Base-by-base conservation (phyloP, 805 yeast species). In the Saturnispora saitoi region DNA sequence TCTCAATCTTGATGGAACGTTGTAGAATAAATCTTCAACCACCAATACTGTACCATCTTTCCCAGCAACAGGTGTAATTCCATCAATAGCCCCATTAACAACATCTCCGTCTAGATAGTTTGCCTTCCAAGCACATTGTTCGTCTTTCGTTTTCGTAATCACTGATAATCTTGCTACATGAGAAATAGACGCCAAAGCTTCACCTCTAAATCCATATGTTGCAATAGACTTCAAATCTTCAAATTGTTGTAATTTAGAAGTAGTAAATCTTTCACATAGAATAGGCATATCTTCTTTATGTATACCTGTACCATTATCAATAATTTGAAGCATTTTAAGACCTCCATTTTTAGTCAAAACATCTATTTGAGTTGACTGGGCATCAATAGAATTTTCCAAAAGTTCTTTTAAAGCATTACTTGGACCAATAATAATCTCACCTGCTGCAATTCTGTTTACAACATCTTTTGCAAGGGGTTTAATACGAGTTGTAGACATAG, bases 161-260 rank as follows among this genome's bases (percentile, higher is more conserved):
- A 93, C 95, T 0, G 87, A 73, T 1, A 93, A 68, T 50, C 89
- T 83, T 0, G 97, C 75, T 19, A 93, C 83, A 59, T 91, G 96
- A 0, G 96, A 88, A 7, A 93, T 90, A 60, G 93, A 82, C 1
- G 98, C 96, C 43, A 93, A 70, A 0, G 99, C 99, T 64, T 93
- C 99, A 14, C 99, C 99, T 48, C 99, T 73, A 62, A 93, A 93
- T 4, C 99, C 99, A 63, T 88, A 88, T 0, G 98, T 90, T 20
- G 76, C 69, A 22, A 93, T 77, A 4, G 72, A 63, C 44, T 70
- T 69, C 50, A 93, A 72, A 62, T 93, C 99, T 45, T 86, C 91
- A 61, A 85, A 91, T 8, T 67, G 71, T 1, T 65, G 52, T 22
- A 93, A 66, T 63, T 93, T 93, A 0, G 97, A 89, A 0, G 99